Evolutionary conservation across 441 rosid species (phyloP), one percentile per base, ranked within the genome.

Genomic region (Corymbia calophylla): DNA sequence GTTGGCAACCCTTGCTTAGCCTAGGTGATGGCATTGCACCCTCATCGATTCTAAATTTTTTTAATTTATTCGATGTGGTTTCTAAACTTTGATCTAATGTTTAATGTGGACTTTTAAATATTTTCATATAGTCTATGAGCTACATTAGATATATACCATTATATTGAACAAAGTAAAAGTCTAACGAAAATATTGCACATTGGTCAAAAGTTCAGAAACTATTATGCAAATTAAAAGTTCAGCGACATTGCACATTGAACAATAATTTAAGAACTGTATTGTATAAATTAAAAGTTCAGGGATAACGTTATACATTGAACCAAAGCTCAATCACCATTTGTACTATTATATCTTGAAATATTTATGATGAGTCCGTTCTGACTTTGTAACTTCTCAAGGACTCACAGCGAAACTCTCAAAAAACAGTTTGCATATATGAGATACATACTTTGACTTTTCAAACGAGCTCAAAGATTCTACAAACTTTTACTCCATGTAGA

Each of bases 241-340:
- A 29, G 0, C 5, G 17, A 62, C 13, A 29, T 62, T 62, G 0
- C 0, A 29, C 6, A 60, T 62, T 29, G 17, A 13, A 29, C n/a
- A 0, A 62, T 25, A 62, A 12, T 62, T 29, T 14, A 29, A 0
- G 0, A 29, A 29, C 29, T 0, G 9, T 13, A 29, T 0, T 2
- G n/a, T 27, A 62, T 6, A 62, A 0, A 3, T 6, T 62, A 13
- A 29, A 60, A 62, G 1, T 62, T 29, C 3, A 13, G 0, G 0
- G 0, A 0, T 23, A 56, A 56, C 6, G 1, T 56, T 56, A 56
- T 23, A 56, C 9, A 56, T 56, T 56, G 23, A 0, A 56, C 4
- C 23, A 62, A 62, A 62, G 1, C 3, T 62, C 7, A 27, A 5
- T 1, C 0, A 60, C 0, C 8, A 60, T 60, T 3, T 60, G 8